Base-by-base conservation (phyloP, 257 asterid species). In the Henckelia pumila region DNA sequence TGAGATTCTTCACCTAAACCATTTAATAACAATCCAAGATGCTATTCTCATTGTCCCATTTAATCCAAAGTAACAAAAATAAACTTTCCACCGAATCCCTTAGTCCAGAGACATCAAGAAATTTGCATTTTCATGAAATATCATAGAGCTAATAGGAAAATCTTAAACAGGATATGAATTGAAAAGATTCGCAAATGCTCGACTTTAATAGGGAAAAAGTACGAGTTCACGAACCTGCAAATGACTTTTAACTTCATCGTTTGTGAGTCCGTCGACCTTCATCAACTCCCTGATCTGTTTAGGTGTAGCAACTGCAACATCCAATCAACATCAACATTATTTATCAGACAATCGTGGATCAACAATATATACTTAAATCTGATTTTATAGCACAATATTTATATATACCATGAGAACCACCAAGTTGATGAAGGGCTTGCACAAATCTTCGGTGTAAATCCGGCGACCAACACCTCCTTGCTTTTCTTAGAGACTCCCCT, bases 231-330 rank as follows among this genome's bases (percentile, higher is more conserved):
- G 61, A 71, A 89, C 96, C 95, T 89, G 96, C 53, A 89, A 78
- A 81, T 89, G 96, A 61, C 96, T 89, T 66, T 89, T 89, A 64
- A 89, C 96, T 70, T 89, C 96, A 63, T 89, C 96, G 66, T 87
- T 89, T 44, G 96, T 85, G 59, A 89, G 95, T 5, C 95, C 96
- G 66, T 87, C 92, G 40, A 89, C 92, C 75, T 83, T 87, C 96
- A 89, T 89, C 26, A 86, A 61, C 79, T 86, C 92, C 77, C 92
- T 85, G 63, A 89, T 86, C 70, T 89, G 96, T 69, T 86, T 89
- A 4, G 96, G 96, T 17, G 96, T 89, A 44, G 92, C 96, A 74
- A 77, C 96, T 89, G 89, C 72, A 70, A 47, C 59, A 57, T 47
- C 49, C 32, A 80, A 67, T 23, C 61, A 55, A 55, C 4, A 47